phyloP scores from a whole-genome alignment of 306 rosid species.

The Ceratonia siliqua region DNA sequence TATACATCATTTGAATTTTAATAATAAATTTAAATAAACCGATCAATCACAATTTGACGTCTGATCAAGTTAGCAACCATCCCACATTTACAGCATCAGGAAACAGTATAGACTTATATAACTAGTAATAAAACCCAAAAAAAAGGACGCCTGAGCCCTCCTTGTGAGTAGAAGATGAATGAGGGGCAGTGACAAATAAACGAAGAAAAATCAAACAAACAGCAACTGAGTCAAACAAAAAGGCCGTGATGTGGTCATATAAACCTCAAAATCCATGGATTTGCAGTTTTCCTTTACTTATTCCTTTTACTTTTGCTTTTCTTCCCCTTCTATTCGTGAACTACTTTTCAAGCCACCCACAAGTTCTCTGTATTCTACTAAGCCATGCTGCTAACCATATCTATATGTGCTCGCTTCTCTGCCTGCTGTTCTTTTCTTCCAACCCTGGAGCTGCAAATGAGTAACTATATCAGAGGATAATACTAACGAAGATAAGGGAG shows the following conservation, averaged over 20 bases:
- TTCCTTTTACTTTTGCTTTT: neutral
- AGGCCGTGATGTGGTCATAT: constrained; percentile 24
- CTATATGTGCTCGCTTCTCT: constrained; percentile 48
- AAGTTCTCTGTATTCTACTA: constrained; percentile 18
- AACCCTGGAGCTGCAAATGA: constrained; percentile 58
- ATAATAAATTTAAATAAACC: too few relatives aligned
- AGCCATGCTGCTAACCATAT: constrained; percentile 15
- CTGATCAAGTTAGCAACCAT: constrained; percentile 33
- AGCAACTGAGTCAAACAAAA: constrained; percentile 32
- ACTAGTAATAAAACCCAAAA: constrained; percentile 8
- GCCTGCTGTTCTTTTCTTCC: constrained; percentile 53
- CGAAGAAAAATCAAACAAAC: constrained; percentile 22
- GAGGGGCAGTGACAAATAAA: constrained; percentile 18
- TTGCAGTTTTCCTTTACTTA: constrained; percentile 15
- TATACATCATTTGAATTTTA: too few relatives aligned
- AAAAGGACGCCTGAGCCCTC: constrained; percentile 21
- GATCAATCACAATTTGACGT: constrained; percentile 28
- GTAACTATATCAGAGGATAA: constrained; percentile 15
- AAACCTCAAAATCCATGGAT: constrained; percentile 38
- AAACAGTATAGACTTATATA: constrained; percentile 37
- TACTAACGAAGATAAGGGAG: neutral
- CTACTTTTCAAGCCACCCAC: constrained; percentile 27
- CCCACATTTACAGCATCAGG: constrained; percentile 50
- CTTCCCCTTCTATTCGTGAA: constrained; percentile 27
- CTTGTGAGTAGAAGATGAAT: constrained; percentile 1